Conservation (phyloP, 192 early-diverging fungal genomes). For the Backusella psychrophila region DNA sequence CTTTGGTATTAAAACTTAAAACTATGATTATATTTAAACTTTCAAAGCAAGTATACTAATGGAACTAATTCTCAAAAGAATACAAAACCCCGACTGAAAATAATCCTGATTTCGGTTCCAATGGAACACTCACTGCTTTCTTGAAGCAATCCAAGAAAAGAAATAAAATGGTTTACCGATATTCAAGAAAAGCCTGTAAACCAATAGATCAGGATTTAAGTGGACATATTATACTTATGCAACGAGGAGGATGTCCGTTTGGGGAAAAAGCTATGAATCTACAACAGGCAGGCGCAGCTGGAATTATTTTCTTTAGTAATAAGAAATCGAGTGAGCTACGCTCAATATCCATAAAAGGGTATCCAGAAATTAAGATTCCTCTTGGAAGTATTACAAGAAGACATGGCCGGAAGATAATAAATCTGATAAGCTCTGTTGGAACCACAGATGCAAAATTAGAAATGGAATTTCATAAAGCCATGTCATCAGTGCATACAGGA, state of each 20-base stretch:
- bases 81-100: neutral
- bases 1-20: neutral
- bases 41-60: neutral
- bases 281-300: slow-evolving; percentile 57
- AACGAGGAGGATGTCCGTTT: slow-evolving; percentile 64
- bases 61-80: neutral
- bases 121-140: neutral
- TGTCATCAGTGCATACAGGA: slow-evolving; percentile 25
- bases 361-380: slow-evolving; percentile 47
- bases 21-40: neutral
- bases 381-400: slow-evolving; percentile 44
- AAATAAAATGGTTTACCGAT: neutral
- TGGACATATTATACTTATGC: slow-evolving; percentile 52
- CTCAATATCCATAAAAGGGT: neutral
- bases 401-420: slow-evolving; percentile 39
- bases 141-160: neutral
- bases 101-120: too few relatives aligned
- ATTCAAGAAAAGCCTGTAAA: neutral
- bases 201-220: slow-evolving; percentile 11
- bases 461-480: slow-evolving; percentile 27
- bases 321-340: slow-evolving; percentile 32
- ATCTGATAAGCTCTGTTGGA: slow-evolving; percentile 6
- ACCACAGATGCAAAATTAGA: slow-evolving; percentile 11
- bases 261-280: slow-evolving; percentile 56
- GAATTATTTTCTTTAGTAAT: slow-evolving; percentile 51